phyloP scores from a whole-genome alignment of 2,329 filamentous ascomycete genomes.

The Aureobasidium melanogenum region DNA sequence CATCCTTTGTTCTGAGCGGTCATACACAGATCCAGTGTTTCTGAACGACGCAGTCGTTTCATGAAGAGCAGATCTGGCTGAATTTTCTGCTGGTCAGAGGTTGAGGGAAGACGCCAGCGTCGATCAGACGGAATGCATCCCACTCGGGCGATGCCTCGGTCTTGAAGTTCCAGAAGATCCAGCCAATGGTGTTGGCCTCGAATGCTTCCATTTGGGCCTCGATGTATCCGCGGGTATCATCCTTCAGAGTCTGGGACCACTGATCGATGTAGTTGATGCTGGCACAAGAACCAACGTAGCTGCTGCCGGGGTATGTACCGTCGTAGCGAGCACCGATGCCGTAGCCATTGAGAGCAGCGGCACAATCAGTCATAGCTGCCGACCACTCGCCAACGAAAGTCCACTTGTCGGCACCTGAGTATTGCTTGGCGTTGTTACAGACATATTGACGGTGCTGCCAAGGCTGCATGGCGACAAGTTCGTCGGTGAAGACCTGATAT shows the following conservation, averaged over 20 bases:
- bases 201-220: constrained; percentile 47
- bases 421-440: constrained; percentile 44
- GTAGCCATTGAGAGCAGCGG: constrained; percentile 38
- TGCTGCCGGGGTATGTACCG: constrained; percentile 42
- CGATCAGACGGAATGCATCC: constrained; percentile 42
- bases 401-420: constrained; percentile 52
- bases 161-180: constrained; percentile 52
- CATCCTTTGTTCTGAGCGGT: not conserved
- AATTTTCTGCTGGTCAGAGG: constrained; percentile 26
- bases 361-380: constrained; percentile 56
- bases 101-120: constrained; percentile 44
- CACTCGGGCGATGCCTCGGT: constrained; percentile 44
- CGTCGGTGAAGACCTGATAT: constrained; percentile 54
- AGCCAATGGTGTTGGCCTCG: constrained; percentile 43
- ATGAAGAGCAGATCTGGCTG: constrained; percentile 21
- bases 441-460: constrained; percentile 47
- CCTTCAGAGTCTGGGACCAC: constrained; percentile 37
- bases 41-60: constrained; percentile 1
- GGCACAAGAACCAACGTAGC: constrained; percentile 46
- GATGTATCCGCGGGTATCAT: constrained; percentile 43
- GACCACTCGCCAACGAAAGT: constrained; percentile 63
- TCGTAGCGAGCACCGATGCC: constrained; percentile 53
- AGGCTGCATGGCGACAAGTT: constrained; percentile 41
- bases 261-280: constrained; percentile 41
- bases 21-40: not conserved